These are phyloP conservation scores for Westerdykella ornata DNA, from an alignment of 2,329 filamentous ascomycete species.

Conservation along the genomic window DNA sequence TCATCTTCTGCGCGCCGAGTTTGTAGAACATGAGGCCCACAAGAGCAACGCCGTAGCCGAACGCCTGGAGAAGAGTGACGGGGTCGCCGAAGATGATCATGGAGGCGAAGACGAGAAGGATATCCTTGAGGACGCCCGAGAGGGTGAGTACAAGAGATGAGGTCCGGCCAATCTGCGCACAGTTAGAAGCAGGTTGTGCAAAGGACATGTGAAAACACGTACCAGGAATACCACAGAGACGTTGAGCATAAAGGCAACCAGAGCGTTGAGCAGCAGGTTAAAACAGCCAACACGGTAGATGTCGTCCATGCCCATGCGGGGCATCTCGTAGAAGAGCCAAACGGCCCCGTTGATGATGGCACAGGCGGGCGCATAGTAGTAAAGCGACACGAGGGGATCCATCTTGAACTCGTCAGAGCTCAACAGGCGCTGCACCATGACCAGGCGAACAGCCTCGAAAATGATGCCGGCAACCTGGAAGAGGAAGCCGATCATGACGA, in stretches of 20 bases:
- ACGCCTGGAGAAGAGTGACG: slow-evolving; percentile 68
- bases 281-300: slow-evolving; percentile 66
- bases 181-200: slow-evolving; percentile 7
- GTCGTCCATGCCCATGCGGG: slow-evolving; percentile 60
- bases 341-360: slow-evolving; percentile 73
- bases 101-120: slow-evolving; percentile 70
- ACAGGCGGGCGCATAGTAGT: slow-evolving; percentile 84
- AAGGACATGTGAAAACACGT: slow-evolving; percentile 36
- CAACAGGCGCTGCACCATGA: slow-evolving; percentile 76
- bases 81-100: slow-evolving; percentile 77
- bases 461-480: slow-evolving; percentile 72
- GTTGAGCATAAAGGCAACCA: slow-evolving; percentile 74
- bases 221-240: slow-evolving; percentile 81
- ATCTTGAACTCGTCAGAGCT: slow-evolving; percentile 84
- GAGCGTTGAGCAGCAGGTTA: slow-evolving; percentile 68
- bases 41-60: slow-evolving; percentile 76
- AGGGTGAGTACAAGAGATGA: slow-evolving; percentile 80
- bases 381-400: slow-evolving; percentile 81
- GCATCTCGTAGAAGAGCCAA: slow-evolving; percentile 67
- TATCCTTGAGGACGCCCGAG: slow-evolving; percentile 82
- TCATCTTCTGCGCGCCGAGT: slow-evolving; percentile 75
- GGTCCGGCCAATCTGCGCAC: slow-evolving; percentile 70
- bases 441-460: slow-evolving; percentile 76
- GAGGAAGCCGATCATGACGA: slow-evolving; percentile 71
- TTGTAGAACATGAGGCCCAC: slow-evolving; percentile 79